Base-by-base conservation (phyloP, 805 yeast genomes). In the Candida argentea region DNA sequence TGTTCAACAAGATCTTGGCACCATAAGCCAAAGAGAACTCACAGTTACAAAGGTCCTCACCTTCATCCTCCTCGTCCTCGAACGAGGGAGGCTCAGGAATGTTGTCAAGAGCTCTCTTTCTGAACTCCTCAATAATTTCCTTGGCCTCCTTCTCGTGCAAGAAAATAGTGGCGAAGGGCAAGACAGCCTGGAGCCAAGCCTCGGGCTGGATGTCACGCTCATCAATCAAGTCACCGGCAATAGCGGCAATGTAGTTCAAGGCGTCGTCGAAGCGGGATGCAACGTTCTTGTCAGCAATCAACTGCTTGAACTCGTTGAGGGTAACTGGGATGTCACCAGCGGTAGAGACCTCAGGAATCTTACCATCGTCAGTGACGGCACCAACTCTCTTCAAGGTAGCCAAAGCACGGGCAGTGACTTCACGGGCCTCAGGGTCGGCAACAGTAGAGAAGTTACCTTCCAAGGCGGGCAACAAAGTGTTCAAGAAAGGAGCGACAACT, bases 401-500 rank as follows among this genome's bases (percentile, higher is more conserved):
- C 65, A 89, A 73, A 60, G 94, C 99, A 73, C 97, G 87, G 56
- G 73, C 72, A 51, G 98, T 91, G 60, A 91, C 97, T 47, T 83
- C 89, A 73, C 99, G 89, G 49, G 98, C 98, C 73, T 91, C 99
- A 62, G 99, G 99, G 69, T 91, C 98, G 65, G 98, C 98, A 70
- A 91, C 87, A 72, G 83, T 85, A 57, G 82, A 68, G 71, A 79
- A 76, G 83, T 91, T 91, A 61, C 77, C 64, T 78, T 84, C 84
- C 67, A 91, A 74, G 56, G 95, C 83, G 61, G 99, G 99, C 73
- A 85, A 81, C 56, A 91, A 77, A 61, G 80, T 82, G 67, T 73
- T 70, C 80, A 91, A 71, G 84, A 91, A 91, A 47, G 99, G 98
- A 73, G 97, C 99, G 68, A 91, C 94, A 59, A 91, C 93, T 73